Percentiles rank a stretch among this genome's conserved stretches.
Conservation (phyloP, 495 filamentous ascomycete genomes). For the Lasiosphaeria ovina region DNA sequence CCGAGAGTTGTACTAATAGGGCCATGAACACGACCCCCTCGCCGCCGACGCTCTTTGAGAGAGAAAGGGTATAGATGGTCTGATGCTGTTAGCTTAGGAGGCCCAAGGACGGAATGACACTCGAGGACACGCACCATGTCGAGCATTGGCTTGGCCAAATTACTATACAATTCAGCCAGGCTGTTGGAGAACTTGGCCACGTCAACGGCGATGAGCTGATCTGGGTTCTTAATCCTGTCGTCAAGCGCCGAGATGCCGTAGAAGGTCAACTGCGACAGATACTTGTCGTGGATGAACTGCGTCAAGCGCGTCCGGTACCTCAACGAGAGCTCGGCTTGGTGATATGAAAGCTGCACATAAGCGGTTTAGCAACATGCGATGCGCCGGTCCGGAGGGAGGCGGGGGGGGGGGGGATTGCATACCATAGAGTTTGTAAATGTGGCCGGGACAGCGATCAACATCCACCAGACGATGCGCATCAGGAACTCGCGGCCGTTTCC, state of each 20-base stretch:
- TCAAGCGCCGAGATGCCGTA: conserved; percentile 94
- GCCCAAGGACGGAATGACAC: background rate
- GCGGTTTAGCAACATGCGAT: background rate
- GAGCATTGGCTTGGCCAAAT: conserved; percentile 90
- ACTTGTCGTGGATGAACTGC: conserved; percentile 87
- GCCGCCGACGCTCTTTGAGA: conserved; percentile 89
- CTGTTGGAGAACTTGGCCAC: conserved; percentile 95
- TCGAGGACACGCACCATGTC: conserved; percentile 66
- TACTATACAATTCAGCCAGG: conserved; percentile 91
- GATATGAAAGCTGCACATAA: conserved; percentile 79
- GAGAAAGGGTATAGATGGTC: conserved; percentile 87
- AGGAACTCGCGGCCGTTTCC: conserved; percentile 91
- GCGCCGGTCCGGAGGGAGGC: conserved; percentile 5
- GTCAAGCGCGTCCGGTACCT: conserved; percentile 91
- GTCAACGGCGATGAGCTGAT: conserved; percentile 95
- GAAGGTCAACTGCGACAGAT: conserved; percentile 94
- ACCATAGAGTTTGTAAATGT: conserved; percentile 99
- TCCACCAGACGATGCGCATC: conserved; percentile 92
- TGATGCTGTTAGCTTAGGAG: conserved; percentile 26
- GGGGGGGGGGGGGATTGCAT: conserved; percentile 29
- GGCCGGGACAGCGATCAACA: conserved; percentile 94
- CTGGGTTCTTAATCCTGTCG: conserved; percentile 97
- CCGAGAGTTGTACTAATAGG: conserved; percentile 86
- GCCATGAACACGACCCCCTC: conserved; percentile 95
- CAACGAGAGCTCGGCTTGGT: conserved; percentile 90